These are phyloP conservation scores for Euphorbia lathyris DNA, from an alignment of 345 rosid genomes.

Conservation along the genomic window DNA sequence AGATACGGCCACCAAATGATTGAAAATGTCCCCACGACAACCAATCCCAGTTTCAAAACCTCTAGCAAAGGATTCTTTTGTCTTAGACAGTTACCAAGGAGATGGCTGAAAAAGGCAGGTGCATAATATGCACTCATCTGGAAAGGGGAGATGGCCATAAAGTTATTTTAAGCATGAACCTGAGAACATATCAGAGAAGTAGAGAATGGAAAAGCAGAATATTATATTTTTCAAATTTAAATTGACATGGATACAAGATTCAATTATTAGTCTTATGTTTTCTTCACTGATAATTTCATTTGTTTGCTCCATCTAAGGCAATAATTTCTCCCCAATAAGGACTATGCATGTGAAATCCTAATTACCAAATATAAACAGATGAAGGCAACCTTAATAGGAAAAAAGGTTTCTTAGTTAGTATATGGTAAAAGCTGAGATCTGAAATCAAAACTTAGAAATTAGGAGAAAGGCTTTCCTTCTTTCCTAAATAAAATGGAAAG, in stretches of 20 bases:
- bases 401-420: not conserved
- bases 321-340: not conserved
- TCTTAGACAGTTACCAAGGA: conserved; percentile 78
- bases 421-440: not conserved
- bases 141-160: conserved; percentile 12
- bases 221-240: not conserved
- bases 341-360: not conserved
- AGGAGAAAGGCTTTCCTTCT: too few species aligned
- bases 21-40: conserved; percentile 64
- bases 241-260: not conserved
- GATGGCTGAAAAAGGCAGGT: conserved; percentile 84
- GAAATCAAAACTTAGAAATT: not conserved
- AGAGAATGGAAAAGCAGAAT: not conserved
- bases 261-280: not conserved
- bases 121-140: conserved; percentile 99
- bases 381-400: not conserved
- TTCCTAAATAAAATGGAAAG: too few species aligned
- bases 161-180: conserved; percentile 6
- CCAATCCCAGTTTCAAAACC: conserved; percentile 63
- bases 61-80: conserved; percentile 55
- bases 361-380: not conserved
- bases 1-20: conserved; percentile 92
- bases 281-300: not conserved
- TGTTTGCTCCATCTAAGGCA: not conserved
- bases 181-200: not conserved